Evolutionary conservation across 192 early-diverging fungal species (phyloP).

Genomic region (Coemansia biformis): DNA sequence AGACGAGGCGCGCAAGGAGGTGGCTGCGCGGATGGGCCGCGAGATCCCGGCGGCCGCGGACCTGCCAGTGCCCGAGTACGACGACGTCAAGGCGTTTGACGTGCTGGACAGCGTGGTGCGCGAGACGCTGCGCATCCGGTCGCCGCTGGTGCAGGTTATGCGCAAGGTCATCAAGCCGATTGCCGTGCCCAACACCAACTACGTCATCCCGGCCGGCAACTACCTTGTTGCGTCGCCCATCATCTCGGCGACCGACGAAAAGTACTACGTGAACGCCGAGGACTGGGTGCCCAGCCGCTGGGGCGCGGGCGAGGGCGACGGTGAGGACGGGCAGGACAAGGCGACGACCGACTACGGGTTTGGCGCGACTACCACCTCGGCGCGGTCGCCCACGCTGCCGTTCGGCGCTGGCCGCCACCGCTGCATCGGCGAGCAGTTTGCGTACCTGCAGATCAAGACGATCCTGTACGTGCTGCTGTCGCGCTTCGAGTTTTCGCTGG

Average conservation of each 20-base stretch:
- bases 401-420: slow-evolving; percentile 98
- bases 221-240: slow-evolving; percentile 79
- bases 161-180: slow-evolving; percentile 79
- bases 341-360: slow-evolving; percentile 69
- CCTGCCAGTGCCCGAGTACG: slow-evolving; percentile 56
- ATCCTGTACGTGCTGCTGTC: slow-evolving; percentile 78
- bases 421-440: slow-evolving; percentile 98
- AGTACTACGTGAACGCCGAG: slow-evolving; percentile 73
- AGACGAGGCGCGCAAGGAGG: slow-evolving; percentile 76
- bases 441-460: slow-evolving; percentile 93
- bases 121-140: slow-evolving; percentile 88
- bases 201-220: slow-evolving; percentile 85
- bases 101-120: slow-evolving; percentile 79
- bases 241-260: slow-evolving; percentile 74
- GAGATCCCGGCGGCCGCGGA: slow-evolving; percentile 15
- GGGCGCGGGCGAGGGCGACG: too few relatives aligned
- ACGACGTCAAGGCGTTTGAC: slow-evolving; percentile 67
- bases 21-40: slow-evolving; percentile 55
- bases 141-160: slow-evolving; percentile 91
- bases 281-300: slow-evolving; percentile 80
- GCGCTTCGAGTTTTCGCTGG: slow-evolving; percentile 68
- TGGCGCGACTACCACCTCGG: slow-evolving; percentile 59
- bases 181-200: slow-evolving; percentile 66
- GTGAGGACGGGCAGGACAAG: slow-evolving; percentile 53
- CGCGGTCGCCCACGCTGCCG: slow-evolving; percentile 82